Evolutionary conservation across 768 basidiomycete species (phyloP).

Genomic region (Macrolepiota dolichaula): DNA sequence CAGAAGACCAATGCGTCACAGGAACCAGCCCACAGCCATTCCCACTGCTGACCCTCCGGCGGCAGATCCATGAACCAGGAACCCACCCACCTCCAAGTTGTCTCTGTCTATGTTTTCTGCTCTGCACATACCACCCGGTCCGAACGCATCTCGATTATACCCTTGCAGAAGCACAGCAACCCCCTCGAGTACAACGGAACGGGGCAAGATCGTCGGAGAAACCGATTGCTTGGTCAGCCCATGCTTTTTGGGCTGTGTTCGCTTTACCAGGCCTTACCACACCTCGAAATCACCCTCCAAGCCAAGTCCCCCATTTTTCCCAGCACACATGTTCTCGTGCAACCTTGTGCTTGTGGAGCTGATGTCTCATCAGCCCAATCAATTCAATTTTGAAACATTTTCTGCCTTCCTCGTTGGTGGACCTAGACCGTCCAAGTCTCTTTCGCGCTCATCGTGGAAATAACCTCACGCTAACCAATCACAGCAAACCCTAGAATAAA

Average conservation of each 20-base stretch:
- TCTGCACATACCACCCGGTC: neutral
- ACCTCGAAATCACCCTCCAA: constrained; percentile 9
- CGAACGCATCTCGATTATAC: neutral
- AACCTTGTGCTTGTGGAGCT: constrained; percentile 36
- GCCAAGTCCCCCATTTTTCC: constrained; percentile 8
- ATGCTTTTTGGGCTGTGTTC: neutral
- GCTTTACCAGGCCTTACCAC: neutral
- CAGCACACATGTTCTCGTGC: constrained; percentile 18
- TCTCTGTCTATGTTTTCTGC: no score
- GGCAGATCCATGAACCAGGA: constrained; percentile 27
- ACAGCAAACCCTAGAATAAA: neutral
- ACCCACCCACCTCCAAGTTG: constrained; percentile 13
- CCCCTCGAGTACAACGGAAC: neutral
- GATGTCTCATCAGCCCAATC: constrained; percentile 18
- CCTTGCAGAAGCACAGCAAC: neutral
- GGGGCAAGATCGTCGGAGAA: constrained; percentile 8
- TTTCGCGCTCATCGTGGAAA: constrained; percentile 9
- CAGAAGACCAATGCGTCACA: constrained; percentile 30
- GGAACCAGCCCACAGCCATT: constrained; percentile 28
- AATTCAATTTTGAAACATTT: constrained; percentile 15
- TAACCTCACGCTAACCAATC: constrained; percentile 7
- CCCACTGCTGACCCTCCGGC: constrained; percentile 23
- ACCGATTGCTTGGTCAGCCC: neutral
- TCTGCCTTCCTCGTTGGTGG: neutral
- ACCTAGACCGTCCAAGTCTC: constrained; percentile 6